These are phyloP conservation scores for Ilyonectria sp. DNA, from an alignment of 2,329 filamentous ascomycete species.

Conservation along the genomic window DNA sequence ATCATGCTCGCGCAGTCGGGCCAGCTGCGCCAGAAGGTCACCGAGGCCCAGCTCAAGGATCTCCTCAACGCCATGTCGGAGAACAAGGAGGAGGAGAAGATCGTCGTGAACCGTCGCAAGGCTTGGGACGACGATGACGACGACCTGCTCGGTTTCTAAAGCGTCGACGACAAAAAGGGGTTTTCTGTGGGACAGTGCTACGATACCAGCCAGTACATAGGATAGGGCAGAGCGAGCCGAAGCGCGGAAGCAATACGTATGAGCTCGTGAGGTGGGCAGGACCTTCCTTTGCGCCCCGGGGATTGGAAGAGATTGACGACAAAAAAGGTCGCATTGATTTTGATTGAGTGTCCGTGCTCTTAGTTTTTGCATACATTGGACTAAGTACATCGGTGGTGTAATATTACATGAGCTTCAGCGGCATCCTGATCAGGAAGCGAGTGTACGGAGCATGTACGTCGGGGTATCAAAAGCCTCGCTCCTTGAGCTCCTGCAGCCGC, in stretches of 20 bases:
- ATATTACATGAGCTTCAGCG: constrained; percentile 3
- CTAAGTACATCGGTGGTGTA: constrained; percentile 19
- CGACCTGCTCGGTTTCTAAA: constrained; percentile 76
- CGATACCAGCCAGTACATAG: constrained; percentile 18
- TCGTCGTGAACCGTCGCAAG: constrained; percentile 88
- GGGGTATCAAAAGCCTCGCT: constrained; percentile 39
- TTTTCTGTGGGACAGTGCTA: constrained; percentile 13
- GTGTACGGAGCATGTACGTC: not conserved
- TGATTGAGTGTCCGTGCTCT: not conserved
- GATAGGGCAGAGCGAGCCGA: constrained; percentile 1
- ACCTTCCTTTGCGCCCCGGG: constrained; percentile 21
- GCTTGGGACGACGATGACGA: constrained; percentile 90
- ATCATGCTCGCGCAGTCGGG: constrained; percentile 92
- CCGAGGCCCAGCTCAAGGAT: constrained; percentile 94
- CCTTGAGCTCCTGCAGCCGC: constrained; percentile 66
- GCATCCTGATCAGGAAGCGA: not conserved
- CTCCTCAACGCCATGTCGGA: constrained; percentile 89
- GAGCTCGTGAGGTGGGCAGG: constrained; percentile 23
- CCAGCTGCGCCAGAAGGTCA: constrained; percentile 89
- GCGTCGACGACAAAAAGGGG: not conserved
- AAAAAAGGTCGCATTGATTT: constrained; percentile 15
- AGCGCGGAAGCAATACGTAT: not conserved
- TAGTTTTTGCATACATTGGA: constrained; percentile 23
- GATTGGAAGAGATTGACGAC: constrained; percentile 14
- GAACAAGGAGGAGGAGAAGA: constrained; percentile 83